Evolutionary conservation across 768 basidiomycete species (phyloP).

Genomic region (Candolleomyces aberdarensis): DNA sequence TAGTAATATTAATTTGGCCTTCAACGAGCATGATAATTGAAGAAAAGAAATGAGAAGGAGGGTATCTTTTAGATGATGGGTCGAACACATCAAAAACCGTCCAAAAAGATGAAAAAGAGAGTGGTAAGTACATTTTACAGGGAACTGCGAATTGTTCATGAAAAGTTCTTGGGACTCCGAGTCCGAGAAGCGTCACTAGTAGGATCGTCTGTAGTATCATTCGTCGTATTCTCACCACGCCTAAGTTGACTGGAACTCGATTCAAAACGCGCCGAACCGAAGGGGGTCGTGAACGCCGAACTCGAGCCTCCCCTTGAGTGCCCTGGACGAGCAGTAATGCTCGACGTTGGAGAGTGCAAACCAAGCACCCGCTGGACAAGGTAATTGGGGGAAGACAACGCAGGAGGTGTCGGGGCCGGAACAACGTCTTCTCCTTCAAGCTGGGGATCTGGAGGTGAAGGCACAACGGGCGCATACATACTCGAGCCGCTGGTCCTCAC

Average conservation of each 20-base stretch:
- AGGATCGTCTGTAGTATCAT: background rate
- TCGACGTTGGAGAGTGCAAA: conserved; percentile 17
- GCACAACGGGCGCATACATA: background rate
- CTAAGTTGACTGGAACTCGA: background rate
- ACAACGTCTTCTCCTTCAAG: conserved; percentile 3
- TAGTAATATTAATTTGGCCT: no score
- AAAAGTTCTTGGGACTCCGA: background rate
- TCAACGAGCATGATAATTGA: no score
- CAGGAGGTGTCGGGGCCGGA: conserved; percentile 8
- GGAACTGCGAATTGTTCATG: conserved; percentile 6
- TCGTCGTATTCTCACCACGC: background rate
- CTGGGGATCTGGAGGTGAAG: background rate
- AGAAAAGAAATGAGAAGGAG: no score
- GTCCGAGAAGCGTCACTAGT: background rate
- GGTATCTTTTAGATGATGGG: no score
- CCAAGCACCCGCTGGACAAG: conserved; percentile 29
- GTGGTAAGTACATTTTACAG: no score
- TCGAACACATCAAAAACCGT: no score
- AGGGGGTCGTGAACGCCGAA: conserved; percentile 35
- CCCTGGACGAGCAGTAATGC: conserved; percentile 9
- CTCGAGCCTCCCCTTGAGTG: conserved; percentile 16
- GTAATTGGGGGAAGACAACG: conserved; percentile 15
- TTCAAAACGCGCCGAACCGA: conserved; percentile 10
- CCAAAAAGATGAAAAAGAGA: no score
- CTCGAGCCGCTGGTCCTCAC: background rate